Conservation (phyloP, 352 stramenopile species). For the Phytophthora capsici region DNA sequence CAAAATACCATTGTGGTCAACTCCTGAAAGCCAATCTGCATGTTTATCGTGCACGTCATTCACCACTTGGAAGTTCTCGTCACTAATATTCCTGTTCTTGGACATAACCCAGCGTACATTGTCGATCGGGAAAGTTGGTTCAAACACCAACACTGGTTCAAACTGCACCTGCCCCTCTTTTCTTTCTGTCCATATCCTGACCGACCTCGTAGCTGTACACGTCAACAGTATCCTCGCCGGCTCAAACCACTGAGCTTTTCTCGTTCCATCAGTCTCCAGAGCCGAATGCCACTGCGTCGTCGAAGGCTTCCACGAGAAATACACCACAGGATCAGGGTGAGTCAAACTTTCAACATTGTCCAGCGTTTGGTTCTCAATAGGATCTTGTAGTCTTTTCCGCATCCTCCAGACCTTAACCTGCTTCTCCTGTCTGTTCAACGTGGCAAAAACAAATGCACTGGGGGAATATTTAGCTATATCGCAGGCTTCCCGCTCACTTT, state of each 20-base stretch:
- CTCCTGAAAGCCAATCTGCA: constrained; percentile 80
- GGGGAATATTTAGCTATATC: constrained; percentile 83
- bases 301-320: constrained; percentile 84
- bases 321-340: constrained; percentile 74
- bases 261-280: constrained; percentile 60
- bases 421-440: constrained; percentile 39
- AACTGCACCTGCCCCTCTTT: constrained; percentile 24
- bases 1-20: constrained; percentile 69
- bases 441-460: constrained; percentile 70
- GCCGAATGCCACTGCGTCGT: constrained; percentile 61
- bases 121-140: constrained; percentile 56
- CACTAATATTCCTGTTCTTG: constrained; percentile 82
- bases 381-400: constrained; percentile 17
- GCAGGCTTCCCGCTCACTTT: constrained; percentile 15
- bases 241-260: constrained; percentile 78
- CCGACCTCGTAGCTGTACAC: constrained; percentile 52
- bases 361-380: constrained; percentile 26
- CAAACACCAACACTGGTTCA: constrained; percentile 50
- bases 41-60: constrained; percentile 50
- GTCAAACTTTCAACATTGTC: constrained; percentile 46
- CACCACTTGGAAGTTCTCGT: constrained; percentile 70
- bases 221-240: constrained; percentile 76
- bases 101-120: constrained; percentile 84
- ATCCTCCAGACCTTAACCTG: constrained; percentile 72
- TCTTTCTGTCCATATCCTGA: constrained; percentile 76